Conservation (phyloP, 148 eudicot genomes). For the Dysphania ambrosioides region DNA sequence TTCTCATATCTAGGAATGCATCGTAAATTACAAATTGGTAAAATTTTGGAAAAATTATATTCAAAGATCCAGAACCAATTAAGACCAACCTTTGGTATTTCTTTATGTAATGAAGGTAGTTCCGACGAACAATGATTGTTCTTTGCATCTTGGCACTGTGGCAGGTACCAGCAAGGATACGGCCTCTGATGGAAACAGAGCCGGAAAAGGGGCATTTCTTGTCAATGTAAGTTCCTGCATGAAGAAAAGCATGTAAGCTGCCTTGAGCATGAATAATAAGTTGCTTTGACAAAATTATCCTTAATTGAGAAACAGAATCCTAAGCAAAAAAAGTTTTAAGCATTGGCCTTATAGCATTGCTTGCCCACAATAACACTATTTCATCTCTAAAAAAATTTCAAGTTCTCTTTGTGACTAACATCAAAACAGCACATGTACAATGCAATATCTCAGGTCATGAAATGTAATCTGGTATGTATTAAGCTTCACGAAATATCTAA, state of each 20-base stretch:
- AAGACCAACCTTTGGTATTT: slow-evolving; percentile 59
- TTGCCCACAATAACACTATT: too few species aligned
- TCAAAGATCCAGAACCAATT: not conserved
- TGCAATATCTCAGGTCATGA: too few species aligned
- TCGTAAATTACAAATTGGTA: not conserved
- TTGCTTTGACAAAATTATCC: not conserved
- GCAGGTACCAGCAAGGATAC: slow-evolving; percentile 75
- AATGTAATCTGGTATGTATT: too few species aligned
- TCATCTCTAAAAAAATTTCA: too few species aligned
- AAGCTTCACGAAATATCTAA: too few species aligned
- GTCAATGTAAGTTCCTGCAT: slow-evolving; percentile 66
- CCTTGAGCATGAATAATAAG: not conserved
- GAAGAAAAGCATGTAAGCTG: not conserved
- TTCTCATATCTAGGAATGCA: slow-evolving; percentile 41
- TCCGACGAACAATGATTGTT: slow-evolving; percentile 68
- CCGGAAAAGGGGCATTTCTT: slow-evolving; percentile 90
- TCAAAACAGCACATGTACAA: too few species aligned
- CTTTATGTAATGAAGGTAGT: slow-evolving; percentile 73
- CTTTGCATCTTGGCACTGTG: slow-evolving; percentile 89
- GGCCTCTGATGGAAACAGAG: slow-evolving; percentile 66
- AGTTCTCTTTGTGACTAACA: too few species aligned
- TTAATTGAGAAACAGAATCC: not conserved
- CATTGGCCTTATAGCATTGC: not conserved
- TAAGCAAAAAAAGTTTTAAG: not conserved
- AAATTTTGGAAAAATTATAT: not conserved